These are phyloP conservation scores for Fusarium brachygibbosum DNA, from an alignment of 2,329 filamentous ascomycete species.

Conservation along the genomic window DNA sequence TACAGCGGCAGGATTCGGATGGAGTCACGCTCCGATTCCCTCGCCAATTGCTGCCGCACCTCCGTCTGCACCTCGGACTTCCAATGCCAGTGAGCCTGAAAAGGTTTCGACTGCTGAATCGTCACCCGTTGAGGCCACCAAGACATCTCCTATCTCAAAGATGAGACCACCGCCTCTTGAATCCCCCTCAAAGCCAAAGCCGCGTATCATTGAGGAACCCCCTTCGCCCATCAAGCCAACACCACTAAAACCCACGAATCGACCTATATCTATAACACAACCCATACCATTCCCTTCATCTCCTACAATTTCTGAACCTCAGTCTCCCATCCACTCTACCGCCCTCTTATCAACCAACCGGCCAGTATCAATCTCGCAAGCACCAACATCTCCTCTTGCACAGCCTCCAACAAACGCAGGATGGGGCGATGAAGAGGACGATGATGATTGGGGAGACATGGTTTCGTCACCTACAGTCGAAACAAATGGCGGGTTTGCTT, in stretches of 20 bases:
- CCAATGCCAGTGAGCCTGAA: slow-evolving; percentile 33
- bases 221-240: slow-evolving; percentile 34
- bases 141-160: slow-evolving; percentile 20
- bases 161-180: background rate
- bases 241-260: slow-evolving; percentile 36
- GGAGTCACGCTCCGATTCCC: slow-evolving; percentile 43
- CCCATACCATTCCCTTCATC: slow-evolving; percentile 36
- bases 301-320: slow-evolving; percentile 28
- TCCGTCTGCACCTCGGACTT: slow-evolving; percentile 26
- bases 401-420: slow-evolving; percentile 40
- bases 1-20: slow-evolving; percentile 51
- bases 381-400: slow-evolving; percentile 43
- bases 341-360: slow-evolving; percentile 25
- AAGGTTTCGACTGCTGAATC: slow-evolving; percentile 12
- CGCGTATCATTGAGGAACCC: slow-evolving; percentile 24
- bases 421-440: slow-evolving; percentile 55
- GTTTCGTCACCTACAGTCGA: slow-evolving; percentile 54
- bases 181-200: slow-evolving; percentile 17
- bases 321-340: slow-evolving; percentile 24
- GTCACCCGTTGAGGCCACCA: slow-evolving; percentile 21
- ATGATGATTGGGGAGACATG: slow-evolving; percentile 74
- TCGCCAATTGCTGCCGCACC: slow-evolving; percentile 39
- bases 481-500: slow-evolving; percentile 38
- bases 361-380: slow-evolving; percentile 36
- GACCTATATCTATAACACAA: slow-evolving; percentile 39